Base-by-base conservation (phyloP, 148 eudicot species). In the Cornus florida region DNA sequence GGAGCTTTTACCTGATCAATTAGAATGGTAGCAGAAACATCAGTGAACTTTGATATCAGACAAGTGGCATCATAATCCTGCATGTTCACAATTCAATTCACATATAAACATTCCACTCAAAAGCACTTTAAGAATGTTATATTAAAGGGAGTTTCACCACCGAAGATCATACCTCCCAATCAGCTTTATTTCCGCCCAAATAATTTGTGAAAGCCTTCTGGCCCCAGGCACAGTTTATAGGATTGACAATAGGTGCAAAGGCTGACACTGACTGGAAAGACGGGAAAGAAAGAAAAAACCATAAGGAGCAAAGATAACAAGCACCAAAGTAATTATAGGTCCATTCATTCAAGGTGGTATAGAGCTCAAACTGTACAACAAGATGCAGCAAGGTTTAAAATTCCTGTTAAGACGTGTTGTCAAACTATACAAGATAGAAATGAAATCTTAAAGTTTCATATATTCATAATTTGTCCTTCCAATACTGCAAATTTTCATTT, bases 171-270 rank as follows among this genome's bases (percentile, higher is more conserved):
- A 92, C 98, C 97, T 92, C 98, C 99, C 98, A 96, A 31, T 86
- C 92, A 82, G 88, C 87, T 88, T 88, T 93, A 72, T 91, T 88
- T 81, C 67, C 95, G 73, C 98, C 95, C 83, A 96, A 80, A 87
- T 96, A 96, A 84, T 96, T 96, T 66, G 93, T 76, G 84, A 96
- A 96, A 81, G 99, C 99, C 76, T 96, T 96, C 84, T 93, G 95
- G 31, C 99, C 99, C 99, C 99, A 96, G n/a, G 98, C 94, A 70
- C 98, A 97, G 74, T 90, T 94, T 5, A 85, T 82, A 31, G 98
- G 99, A 85, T 97, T 94, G 35, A 67, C 89, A 72, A 94, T 72
- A 76, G 99, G 98, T 31, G 99, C 80, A 88, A 97, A 97, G 50
- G 99, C 99, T 11, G 99, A 97, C 43, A 91, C 99, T 0, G 99